Base-by-base conservation (phyloP, 2,329 filamentous ascomycete species). In the Aspergillus ruber region DNA sequence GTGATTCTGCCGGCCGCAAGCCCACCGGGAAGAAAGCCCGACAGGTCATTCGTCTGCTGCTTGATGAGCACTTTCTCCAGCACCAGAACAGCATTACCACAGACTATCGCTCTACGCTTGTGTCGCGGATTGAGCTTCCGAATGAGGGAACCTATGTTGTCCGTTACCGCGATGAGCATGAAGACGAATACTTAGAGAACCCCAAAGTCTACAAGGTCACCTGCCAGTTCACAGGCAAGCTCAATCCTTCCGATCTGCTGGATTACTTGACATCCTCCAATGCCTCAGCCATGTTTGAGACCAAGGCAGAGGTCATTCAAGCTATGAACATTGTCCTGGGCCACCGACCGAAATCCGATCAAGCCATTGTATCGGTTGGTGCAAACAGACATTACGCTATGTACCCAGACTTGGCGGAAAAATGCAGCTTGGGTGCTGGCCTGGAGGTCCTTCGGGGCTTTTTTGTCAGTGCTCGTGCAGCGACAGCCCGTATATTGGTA, bases 371-470 rank as follows among this genome's bases (percentile, higher is more conserved):
- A 8, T 72, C 72, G 0, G 68, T 77, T n/a, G 76, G 76, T 0
- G 64, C 70, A 3, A 83, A 81, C 60, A 77, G 75, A 40, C 74
- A 76, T 47, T 82, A 77, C 52, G 70, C 73, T 0, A 57, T 75
- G 38, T 47, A 63, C 10, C 60, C 54, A 0, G 58, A 56, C 3
- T 52, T 56, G 3, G 50, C 56, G 6, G 68, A 77, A 42, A 52
- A 47, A 0, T 57, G 59, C 3, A 57, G 70, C 25, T 69, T 85
- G 1, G 73, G 71, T 2, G 67, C 60, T 9, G 80, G 80, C 1
- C 66, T 85, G 0, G 69, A 78, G 42, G 80, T 80, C 0, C 61
- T 82, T 3, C 73, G 81, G 38, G 83, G 83, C 0, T 85, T 79
- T 63, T 84, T 79, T 57, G 70, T 80, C 9, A 84, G 80, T 56